Evolutionary conservation across 352 stramenopile species (phyloP), one percentile per base, ranked within the genome.

Genomic region (Phytophthora kernoviae): DNA sequence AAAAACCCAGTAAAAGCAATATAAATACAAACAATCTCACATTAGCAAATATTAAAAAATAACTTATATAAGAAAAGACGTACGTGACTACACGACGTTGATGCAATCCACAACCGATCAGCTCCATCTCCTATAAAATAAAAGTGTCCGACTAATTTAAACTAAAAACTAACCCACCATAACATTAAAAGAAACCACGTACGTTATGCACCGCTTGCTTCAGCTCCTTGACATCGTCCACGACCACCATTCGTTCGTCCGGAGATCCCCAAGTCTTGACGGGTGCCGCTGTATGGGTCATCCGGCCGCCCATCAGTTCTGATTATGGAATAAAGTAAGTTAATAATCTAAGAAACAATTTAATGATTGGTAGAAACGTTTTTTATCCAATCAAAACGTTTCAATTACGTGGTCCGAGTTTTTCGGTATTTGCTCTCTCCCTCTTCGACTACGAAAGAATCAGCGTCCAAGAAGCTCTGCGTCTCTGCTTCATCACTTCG

Each of bases 91-190:
- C 84, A 33, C 81, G 81, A 9, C 65, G 64, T 61, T 91, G 81
- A 59, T 90, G 89, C 56, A 75, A 84, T 18, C 81, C 83, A 61
- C 83, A 90, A 44, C 83, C 85, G 41, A 93, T 83, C 0, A 64
- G 46, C 58, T 94, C 81, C 62, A 94, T 84, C 64, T 94, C 85
- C 75, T 88, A 61, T 41, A 32, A 32, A 14, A 50, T 8, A 30
- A 30, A 30, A 30, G 24, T 30, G 24, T 30, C 24, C 3, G 24
- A 30, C 6, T 7, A 30, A 30, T 14, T 27, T 9, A 15, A 49
- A 22, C 41, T 20, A 49, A 24, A 18, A 22, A 33, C 12, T 44
- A 20, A 41, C 15, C 44, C 21, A 41, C n/a, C 7, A 47, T 14
- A 18, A 3, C 37, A 49, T n/a, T 15, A 18, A 18, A 18, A 5